A percentile compares a stretch with the other conserved stretches of the same genome.
These are phyloP conservation scores for Purshia tridentata DNA, from an alignment of 306 rosid genomes.

Conservation along the genomic window DNA sequence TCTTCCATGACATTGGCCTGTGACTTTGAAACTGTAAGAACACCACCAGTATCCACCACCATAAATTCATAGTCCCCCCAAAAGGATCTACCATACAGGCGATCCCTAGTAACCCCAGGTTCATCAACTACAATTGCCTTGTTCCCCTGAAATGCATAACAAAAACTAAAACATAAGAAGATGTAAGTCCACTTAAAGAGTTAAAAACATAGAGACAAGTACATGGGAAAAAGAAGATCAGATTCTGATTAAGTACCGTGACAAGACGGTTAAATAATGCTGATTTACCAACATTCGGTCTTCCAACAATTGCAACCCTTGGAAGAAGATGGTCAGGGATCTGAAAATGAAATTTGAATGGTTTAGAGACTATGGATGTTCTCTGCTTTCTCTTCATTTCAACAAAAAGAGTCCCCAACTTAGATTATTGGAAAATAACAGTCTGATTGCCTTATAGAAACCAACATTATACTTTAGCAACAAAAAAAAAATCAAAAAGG, in stretches of 20 bases:
- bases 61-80: slow-evolving; percentile 89
- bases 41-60: slow-evolving; percentile 98
- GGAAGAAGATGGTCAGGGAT: slow-evolving; percentile 89
- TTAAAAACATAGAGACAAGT: not conserved
- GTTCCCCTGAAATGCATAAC: slow-evolving; percentile 59
- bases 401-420: slow-evolving; percentile 24
- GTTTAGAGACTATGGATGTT: slow-evolving; percentile 26
- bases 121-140: slow-evolving; percentile 96
- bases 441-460: slow-evolving; percentile 12
- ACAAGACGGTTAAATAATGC: slow-evolving; percentile 92
- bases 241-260: slow-evolving; percentile 56
- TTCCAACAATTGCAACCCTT: slow-evolving; percentile 82
- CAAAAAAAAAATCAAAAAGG: no score
- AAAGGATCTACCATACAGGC: slow-evolving; percentile 87
- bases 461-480: not conserved
- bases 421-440: not conserved
- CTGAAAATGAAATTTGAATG: slow-evolving; percentile 44
- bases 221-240: slow-evolving; percentile 12
- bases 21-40: slow-evolving; percentile 80
- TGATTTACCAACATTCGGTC: slow-evolving; percentile 98
- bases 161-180: not conserved
- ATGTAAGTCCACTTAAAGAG: not conserved
- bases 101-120: slow-evolving; percentile 97
- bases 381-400: slow-evolving; percentile 12
- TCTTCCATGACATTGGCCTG: slow-evolving; percentile 78